A percentile compares a stretch with the other conserved stretches of the same genome.
These are phyloP conservation scores for Zizania palustris DNA, from an alignment of 202 grass and related monocot species.

Conservation along the genomic window DNA sequence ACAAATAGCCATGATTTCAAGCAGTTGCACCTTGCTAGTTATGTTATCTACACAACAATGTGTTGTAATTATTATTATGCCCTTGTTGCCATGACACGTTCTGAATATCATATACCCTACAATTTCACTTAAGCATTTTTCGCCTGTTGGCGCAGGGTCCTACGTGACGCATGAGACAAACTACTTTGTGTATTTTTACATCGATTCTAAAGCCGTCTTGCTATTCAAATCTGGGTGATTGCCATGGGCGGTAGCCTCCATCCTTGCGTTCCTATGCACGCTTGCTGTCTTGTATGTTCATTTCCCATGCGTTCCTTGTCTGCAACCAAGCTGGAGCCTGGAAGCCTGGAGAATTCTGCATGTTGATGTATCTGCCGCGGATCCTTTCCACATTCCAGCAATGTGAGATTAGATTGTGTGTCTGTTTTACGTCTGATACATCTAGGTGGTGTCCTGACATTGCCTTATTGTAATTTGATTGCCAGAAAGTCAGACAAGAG, in stretches of 20 bases:
- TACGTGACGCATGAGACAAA: conserved; percentile 96
- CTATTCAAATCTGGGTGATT: conserved; percentile 95
- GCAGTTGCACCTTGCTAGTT: neutral
- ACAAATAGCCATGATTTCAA: neutral
- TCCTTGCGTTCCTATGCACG: neutral
- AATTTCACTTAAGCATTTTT: conserved; percentile 27
- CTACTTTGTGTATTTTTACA: conserved; percentile 90
- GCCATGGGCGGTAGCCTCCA: neutral
- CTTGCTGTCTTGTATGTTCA: conserved; percentile 6
- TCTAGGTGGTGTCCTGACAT: conserved; percentile 49
- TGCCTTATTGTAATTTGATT: conserved; percentile 51
- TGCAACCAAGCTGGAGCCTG: conserved; percentile 37
- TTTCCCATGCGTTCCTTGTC: neutral
- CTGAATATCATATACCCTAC: neutral
- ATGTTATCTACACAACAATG: neutral
- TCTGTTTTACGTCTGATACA: conserved; percentile 40
- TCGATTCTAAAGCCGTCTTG: conserved; percentile 83
- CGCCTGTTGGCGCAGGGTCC: conserved; percentile 51
- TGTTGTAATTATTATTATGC: neutral
- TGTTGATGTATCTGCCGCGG: conserved; percentile 26
- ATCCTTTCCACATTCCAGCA: conserved; percentile 18
- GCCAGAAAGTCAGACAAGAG: neutral
- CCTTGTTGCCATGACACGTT: neutral
- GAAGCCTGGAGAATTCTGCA: conserved; percentile 30
- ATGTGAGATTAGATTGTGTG: conserved; percentile 44